Base-by-base conservation (phyloP, 2,329 filamentous ascomycete genomes). In the Penicillium concentricum region DNA sequence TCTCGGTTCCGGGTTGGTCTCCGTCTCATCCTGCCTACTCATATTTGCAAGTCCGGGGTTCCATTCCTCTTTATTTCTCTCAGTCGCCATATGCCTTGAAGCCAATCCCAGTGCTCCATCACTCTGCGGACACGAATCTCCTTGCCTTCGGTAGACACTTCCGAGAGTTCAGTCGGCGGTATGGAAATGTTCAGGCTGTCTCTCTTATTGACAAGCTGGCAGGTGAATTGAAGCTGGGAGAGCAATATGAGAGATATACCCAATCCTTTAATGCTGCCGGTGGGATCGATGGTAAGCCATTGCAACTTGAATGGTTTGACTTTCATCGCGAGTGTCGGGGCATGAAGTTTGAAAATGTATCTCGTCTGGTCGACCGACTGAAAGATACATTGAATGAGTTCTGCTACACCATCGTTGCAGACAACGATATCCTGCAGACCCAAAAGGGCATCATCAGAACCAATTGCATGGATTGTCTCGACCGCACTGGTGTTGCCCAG, bases 391-490 rank as follows among this genome's bases (percentile, higher is more conserved):
- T 97, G 12, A 85, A 89, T 42, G 78, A 81, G 5, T 85, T 88
- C 44, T 87, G 90, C 1, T 92, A 90, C 76, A 91, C 89, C 0
- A 82, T 90, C 13, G 72, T 82, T 15, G 74, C 80, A 9, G 69
- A 78, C 30, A 76, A 78, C 18, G 70, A 73, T 22, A 61, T 77
- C 3, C 56, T 74, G 20, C 73, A 75, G 34, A 72, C 70, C 45
- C 92, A 97, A 71, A 81, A 78, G 26, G 92, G 92, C 1, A 84
- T 96, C 7, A 73, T 97, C n/a, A 84, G 94, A 54, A 97, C 92
- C 2, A 99, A 99, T 69, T 99, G 94, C 74, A 97, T 99, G 94
- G 94, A 99, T 70, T 99, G 94, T 66, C 79, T 99, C 10, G 94
- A 99, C 72, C 86, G 94, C 22, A 99, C 94, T 2, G 97, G 97